Evolutionary conservation across 2,329 filamentous ascomycete species (phyloP), one percentile per base, ranked within the genome.

Genomic region (Cytospora paraplurivora): DNA sequence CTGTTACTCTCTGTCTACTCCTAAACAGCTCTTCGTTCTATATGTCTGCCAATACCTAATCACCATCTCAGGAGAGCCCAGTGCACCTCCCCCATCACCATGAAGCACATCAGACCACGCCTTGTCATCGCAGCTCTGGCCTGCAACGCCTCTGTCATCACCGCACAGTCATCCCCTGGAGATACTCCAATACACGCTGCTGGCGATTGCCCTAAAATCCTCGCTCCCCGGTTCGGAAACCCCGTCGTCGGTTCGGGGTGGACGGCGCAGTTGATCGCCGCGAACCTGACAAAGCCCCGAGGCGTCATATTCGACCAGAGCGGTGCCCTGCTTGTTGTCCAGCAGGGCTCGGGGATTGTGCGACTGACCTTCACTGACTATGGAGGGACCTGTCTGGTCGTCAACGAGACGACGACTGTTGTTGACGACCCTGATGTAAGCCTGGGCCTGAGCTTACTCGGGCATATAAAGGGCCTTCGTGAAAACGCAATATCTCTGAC

Each of bases 311-410:
- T 84, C 62, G 82, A 85, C 66, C 68, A 64, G 5, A 72, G 74
- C 38, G 81, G 81, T 5, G 77, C 74, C 4, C 72, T 85, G 15
- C 72, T 85, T 2, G 75, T 83, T 17, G 71, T 83, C 49, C 77
- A 82, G 58, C 67, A 72, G 1, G 75, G 77, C 8, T 71, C 69
- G 1, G 81, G 82, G 2, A 74, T 84, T 38, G 69, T 74, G 17
- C 77, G 73, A 34, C 62, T 83, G 51, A 71, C 70, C 1, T 71
- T 83, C 37, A 69, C 76, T 3, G 80, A 82, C 59, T 67, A 76
- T 37, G 77, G 77, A 17, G 74, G 72, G 6, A 79, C 76, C 0
- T 82, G 80, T 68, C 64, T 81, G 41, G 70, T 70, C n/a, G 72
- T 78, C 17, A 68, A 69, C 51, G 69, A 74, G 66, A 75, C 73